Evolutionary conservation across 805 yeast genomes (phyloP).

Genomic region (Jamesozyma hellenica): DNA sequence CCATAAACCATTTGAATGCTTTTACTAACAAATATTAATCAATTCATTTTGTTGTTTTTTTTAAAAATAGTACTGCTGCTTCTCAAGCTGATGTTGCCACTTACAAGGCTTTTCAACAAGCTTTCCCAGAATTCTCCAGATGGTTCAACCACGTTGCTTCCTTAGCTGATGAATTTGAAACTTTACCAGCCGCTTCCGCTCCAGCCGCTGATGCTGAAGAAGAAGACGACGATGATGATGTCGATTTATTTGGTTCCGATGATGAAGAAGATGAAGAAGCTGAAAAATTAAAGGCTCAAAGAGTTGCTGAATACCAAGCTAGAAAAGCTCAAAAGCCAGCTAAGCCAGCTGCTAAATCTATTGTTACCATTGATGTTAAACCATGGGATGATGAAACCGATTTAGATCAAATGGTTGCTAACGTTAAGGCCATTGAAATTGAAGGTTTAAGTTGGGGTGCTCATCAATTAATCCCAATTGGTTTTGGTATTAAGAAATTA

Average conservation of each 20-base stretch:
- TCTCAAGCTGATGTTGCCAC: slow-evolving; percentile 92
- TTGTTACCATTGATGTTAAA: slow-evolving; percentile 94
- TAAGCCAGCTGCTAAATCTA: slow-evolving; percentile 96
- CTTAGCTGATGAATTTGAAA: slow-evolving; percentile 71
- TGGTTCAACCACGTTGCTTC: slow-evolving; percentile 98
- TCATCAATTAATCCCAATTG: slow-evolving; percentile 89
- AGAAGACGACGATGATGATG: slow-evolving; percentile 73
- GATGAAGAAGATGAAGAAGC: slow-evolving; percentile 97
- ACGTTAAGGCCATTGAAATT: slow-evolving; percentile 72
- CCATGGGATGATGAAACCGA: slow-evolving; percentile 99
- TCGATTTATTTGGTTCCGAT: slow-evolving; percentile 86
- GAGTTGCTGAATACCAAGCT: slow-evolving; percentile 96
- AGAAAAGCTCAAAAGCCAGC: slow-evolving; percentile 96
- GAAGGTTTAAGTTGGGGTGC: slow-evolving; percentile 99
- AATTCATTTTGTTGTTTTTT: background rate
- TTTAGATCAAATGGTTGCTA: slow-evolving; percentile 75
- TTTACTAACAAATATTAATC: slow-evolving; percentile 2
- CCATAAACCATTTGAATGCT: no score
- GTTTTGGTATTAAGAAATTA: slow-evolving; percentile 98
- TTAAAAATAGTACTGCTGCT: slow-evolving; percentile 56
- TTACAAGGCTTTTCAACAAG: slow-evolving; percentile 85
- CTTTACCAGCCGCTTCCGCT: slow-evolving; percentile 65
- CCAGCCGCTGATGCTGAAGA: slow-evolving; percentile 49
- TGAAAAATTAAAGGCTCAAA: slow-evolving; percentile 92
- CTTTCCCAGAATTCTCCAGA: slow-evolving; percentile 92